Evolutionary conservation across 2,329 filamentous ascomycete genomes (phyloP), one percentile per base, ranked within the genome.

Genomic region (Fusarium sacchari): DNA sequence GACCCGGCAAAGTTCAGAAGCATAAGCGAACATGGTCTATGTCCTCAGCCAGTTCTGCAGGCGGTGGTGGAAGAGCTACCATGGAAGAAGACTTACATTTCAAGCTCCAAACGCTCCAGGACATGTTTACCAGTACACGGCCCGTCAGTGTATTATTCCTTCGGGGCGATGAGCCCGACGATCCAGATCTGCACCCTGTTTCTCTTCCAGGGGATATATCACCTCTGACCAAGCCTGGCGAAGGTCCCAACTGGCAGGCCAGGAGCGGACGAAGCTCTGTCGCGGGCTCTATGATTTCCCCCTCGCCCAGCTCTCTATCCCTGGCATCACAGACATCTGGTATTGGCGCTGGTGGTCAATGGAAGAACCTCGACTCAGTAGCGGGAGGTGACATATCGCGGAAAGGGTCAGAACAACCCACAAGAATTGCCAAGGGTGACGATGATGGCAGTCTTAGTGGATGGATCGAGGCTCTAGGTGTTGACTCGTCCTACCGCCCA

Each of bases 1-100:
- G 94, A 63, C 91, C 93, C 6, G 93, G 93, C n/a, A 97, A 97
- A 81, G 89, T 93, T 2, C 89, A 90, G 30, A 97, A 97, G 82
- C 95, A 98, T 83, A 97, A 97, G 83, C 88, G 96, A 67, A 97
- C 95, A 1, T 98, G 95, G 95, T 98, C 96, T 15, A 94, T 97
- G 88, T 95, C 94, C 30, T 98, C 96, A 11, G 85, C 89, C 37
- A 91, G 90, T 78, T 93, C 91, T 7, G 87, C 86, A 26, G 84
- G 83, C 13, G 84, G 86, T 7, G 80, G 82, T 2, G 77, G 79
- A 24, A 84, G 89, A 28, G 79, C 85, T n/a, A 85, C 89, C 0
- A 83, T 90, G 32, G 91, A 93, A 79, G 94, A 96, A 77, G 94
- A 96, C 78, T 82, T 96, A 30, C 92, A 95, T 77, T 89, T 89